Conservation (phyloP, 2,329 filamentous ascomycete genomes). For the Periconia digitata region DNA sequence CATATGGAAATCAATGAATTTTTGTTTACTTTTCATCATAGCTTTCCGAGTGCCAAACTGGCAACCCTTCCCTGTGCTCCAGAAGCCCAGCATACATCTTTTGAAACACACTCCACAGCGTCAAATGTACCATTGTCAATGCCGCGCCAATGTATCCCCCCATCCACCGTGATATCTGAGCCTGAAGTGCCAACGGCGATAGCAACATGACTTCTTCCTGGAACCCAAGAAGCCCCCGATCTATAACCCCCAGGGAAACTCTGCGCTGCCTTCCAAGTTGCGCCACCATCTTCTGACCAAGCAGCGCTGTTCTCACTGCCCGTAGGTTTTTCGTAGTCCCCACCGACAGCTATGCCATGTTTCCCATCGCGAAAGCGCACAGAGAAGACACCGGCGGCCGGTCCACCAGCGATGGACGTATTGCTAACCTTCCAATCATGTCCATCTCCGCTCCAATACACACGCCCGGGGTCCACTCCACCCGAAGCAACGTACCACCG, state of each 20-base stretch:
- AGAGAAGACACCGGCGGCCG: slow-evolving; percentile 32
- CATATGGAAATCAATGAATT: not conserved
- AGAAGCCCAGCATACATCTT: slow-evolving; percentile 26
- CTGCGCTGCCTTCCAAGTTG: slow-evolving; percentile 20
- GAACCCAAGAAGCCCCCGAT: slow-evolving; percentile 28
- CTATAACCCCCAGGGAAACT: slow-evolving; percentile 29
- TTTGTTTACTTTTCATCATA: not conserved
- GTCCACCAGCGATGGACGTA: slow-evolving; percentile 21
- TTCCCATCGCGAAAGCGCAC: slow-evolving; percentile 27
- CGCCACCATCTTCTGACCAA: slow-evolving; percentile 29
- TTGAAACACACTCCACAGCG: slow-evolving; percentile 24
- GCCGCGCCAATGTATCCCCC: slow-evolving; percentile 23
- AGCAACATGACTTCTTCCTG: slow-evolving; percentile 13
- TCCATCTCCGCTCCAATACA: slow-evolving; percentile 20
- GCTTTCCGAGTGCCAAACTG: slow-evolving; percentile 3
- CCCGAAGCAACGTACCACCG: slow-evolving; percentile 32
- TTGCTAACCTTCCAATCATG: slow-evolving; percentile 23
- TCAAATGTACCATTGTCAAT: slow-evolving; percentile 33
- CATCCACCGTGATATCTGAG: slow-evolving; percentile 30
- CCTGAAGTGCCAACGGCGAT: slow-evolving; percentile 32
- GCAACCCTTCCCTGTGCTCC: slow-evolving; percentile 26
- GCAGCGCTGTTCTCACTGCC: slow-evolving; percentile 21
- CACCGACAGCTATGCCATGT: slow-evolving; percentile 29
- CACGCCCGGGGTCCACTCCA: slow-evolving; percentile 26
- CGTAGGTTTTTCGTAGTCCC: slow-evolving; percentile 25